These are phyloP conservation scores for Neodidymelliopsis sp. DNA, from an alignment of 2,329 filamentous ascomycete species.

Conservation along the genomic window DNA sequence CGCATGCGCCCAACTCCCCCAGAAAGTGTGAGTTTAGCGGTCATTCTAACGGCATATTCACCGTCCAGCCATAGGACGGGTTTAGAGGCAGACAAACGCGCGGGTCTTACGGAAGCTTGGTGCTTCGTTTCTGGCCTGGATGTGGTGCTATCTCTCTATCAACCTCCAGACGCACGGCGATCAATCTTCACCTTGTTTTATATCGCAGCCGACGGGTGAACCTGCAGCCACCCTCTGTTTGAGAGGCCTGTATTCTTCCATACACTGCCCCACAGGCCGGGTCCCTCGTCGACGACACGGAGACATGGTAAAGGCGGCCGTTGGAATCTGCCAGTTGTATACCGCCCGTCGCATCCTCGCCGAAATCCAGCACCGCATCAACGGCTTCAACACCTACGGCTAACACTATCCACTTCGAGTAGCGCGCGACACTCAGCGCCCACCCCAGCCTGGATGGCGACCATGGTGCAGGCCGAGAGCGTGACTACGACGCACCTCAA, in stretches of 20 bases:
- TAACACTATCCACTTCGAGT: constrained; percentile 30
- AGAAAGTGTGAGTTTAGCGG: constrained; percentile 36
- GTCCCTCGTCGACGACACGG: constrained; percentile 37
- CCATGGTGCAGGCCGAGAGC: constrained; percentile 47
- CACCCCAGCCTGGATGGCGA: constrained; percentile 44
- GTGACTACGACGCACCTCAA: constrained; percentile 42
- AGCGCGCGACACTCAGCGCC: constrained; percentile 24
- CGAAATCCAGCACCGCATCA: constrained; percentile 51
- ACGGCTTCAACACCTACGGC: constrained; percentile 54
- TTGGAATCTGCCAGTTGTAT: constrained; percentile 44
- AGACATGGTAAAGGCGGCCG: constrained; percentile 47
- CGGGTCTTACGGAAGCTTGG: constrained; percentile 44
- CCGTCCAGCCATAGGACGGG: constrained; percentile 50
- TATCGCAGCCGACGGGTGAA: constrained; percentile 35
- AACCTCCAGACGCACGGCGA: constrained; percentile 42
- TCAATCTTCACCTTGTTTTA: constrained; percentile 39
- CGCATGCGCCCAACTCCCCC: constrained; percentile 33
- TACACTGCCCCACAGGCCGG: constrained; percentile 34
- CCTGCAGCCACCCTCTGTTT: constrained; percentile 30
- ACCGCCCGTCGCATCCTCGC: constrained; percentile 50
- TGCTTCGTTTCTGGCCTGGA: constrained; percentile 38
- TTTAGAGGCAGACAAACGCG: constrained; percentile 37
- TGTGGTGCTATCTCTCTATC: constrained; percentile 46
- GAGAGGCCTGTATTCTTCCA: constrained; percentile 36
- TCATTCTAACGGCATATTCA: constrained; percentile 47